Evolutionary conservation across 495 filamentous ascomycete species (phyloP), one percentile per base, ranked within the genome.

Genomic region (Penicillium silybi): DNA sequence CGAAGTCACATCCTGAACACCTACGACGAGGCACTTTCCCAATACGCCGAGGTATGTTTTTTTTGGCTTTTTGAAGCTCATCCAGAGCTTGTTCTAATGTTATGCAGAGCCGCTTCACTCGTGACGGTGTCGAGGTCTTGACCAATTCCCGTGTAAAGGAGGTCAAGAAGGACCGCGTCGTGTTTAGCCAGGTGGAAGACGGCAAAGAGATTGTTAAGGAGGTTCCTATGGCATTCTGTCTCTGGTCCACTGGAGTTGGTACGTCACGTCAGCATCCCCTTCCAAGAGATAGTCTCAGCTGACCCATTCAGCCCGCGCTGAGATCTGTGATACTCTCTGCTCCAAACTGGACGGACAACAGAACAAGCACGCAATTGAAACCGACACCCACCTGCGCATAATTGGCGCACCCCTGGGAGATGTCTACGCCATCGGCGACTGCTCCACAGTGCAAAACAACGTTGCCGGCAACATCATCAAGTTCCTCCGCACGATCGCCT

Each of bases 371-470:
- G 95, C 95, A 15, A 79, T 99, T 9, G 95, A 97, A 65, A 99
- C 95, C 0, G 95, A 99, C 69, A 83, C 90, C 4, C 90, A 99
- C 67, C 85, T 97, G 6, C 90, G 95, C 37, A 74, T 99, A 0
- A 89, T 87, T 58, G 95, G 95, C 32, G 85, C 95, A 0, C 95
- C 93, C 0, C 74, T 97, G 0, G 93, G 95, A 35, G 93, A 97
- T 60, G 89, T 99, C 26, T 99, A 99, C 65, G 90, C 90, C 42
- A 89, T 99, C 46, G 95, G 95, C n/a, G 95, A 99, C 69, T 97
- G 93, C 72, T 75, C 87, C 11, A 97, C 93, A 0, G 95, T 97
- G 0, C 95, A 97, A 61, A 97, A 97, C 74, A 97, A 97, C 62
- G 72, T 96, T 6, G 87, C 89, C 19, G 85, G 88, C 53, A 85